Base-by-base conservation (phyloP, 306 rosid species). In the Datisca glomerata region DNA sequence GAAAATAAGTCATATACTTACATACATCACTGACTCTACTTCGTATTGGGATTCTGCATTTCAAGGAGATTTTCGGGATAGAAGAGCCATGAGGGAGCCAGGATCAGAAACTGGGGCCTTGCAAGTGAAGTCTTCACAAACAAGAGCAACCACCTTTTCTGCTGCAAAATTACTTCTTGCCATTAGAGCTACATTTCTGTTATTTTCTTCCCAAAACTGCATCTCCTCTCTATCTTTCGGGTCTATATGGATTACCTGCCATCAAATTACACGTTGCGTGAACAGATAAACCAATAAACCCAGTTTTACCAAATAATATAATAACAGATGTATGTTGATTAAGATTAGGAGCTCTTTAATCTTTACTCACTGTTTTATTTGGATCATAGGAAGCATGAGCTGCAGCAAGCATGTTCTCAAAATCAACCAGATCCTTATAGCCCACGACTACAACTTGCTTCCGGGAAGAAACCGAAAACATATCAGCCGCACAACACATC, bases 401-500 rank as follows among this genome's bases (percentile, higher is more conserved):
- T 16, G 79, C 71, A 7, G 58, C 69, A 28, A 89, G 75, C 86
- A 83, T 82, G 72, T 35, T 52, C 53, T 79, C 80, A 27, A 82
- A 76, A 57, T 76, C 76, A 8, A 36, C 45, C 4, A 55, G 59
- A 16, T 53, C 51, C 63, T 63, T 76, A 40, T 62, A 73, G 47
- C 94, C 97, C 10, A 83, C 85, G 57, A 87, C 56, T 32, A 87
- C 94, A 43, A 79, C 69, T 57, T 87, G 89, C 75, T 71, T 83
- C 19, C 76, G 38, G 4, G 75, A 74, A 44, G 85, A 74, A 27
- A 55, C 72, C 14, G 51, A 36, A 40, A 79, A 66, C 93, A 87
- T 76, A 71, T 76, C 80, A 4, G 80, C 82, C 2, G 89, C 94
- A 65, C 85, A 83, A 52, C 97, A 87, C 97, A 87, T 79, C 59